A percentile compares a stretch with the other conserved stretches of the same genome.
Conservation (phyloP, 352 stramenopile genomes). For the Phytophthora foliorum region DNA sequence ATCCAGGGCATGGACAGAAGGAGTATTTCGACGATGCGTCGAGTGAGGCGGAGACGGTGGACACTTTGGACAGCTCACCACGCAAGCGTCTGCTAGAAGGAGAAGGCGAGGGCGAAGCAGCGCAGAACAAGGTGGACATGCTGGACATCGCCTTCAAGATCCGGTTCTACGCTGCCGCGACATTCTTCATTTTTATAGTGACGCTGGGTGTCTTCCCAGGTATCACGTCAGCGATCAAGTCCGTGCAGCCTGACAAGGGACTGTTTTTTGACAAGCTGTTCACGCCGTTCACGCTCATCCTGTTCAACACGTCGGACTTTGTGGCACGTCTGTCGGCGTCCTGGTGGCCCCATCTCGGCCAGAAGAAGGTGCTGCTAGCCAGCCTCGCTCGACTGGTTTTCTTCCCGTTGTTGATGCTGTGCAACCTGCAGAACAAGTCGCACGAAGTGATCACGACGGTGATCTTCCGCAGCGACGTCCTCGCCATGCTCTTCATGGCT, state of each 20-base stretch:
- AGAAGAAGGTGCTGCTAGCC: conserved; percentile 48
- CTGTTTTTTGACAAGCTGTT: conserved; percentile 76
- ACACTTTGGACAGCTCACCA: conserved; percentile 47
- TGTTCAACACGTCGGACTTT: conserved; percentile 86
- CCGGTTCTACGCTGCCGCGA: conserved; percentile 60
- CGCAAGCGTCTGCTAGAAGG: conserved; percentile 36
- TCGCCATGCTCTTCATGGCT: conserved; percentile 67
- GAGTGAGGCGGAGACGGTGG: conserved; percentile 48
- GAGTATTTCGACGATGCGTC: conserved; percentile 34
- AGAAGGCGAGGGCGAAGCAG: neutral
- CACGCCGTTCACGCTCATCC: conserved; percentile 77
- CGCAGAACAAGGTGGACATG: conserved; percentile 50
- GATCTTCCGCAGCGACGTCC: conserved; percentile 78
- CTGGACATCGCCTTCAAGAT: conserved; percentile 69
- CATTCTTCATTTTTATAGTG: conserved; percentile 84
- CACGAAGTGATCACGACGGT: conserved; percentile 71
- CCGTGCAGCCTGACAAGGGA: conserved; percentile 49
- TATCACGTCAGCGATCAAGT: conserved; percentile 79
- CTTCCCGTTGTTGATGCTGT: conserved; percentile 79
- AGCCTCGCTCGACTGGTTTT: conserved; percentile 61
- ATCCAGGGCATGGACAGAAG: conserved; percentile 42
- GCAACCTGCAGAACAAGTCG: conserved; percentile 80
- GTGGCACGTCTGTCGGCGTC: conserved; percentile 65
- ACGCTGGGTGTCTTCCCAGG: conserved; percentile 82
- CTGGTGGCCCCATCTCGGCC: conserved; percentile 40